Evolutionary conservation across 306 rosid genomes (phyloP).

Genomic region (Neltuma alba): DNA sequence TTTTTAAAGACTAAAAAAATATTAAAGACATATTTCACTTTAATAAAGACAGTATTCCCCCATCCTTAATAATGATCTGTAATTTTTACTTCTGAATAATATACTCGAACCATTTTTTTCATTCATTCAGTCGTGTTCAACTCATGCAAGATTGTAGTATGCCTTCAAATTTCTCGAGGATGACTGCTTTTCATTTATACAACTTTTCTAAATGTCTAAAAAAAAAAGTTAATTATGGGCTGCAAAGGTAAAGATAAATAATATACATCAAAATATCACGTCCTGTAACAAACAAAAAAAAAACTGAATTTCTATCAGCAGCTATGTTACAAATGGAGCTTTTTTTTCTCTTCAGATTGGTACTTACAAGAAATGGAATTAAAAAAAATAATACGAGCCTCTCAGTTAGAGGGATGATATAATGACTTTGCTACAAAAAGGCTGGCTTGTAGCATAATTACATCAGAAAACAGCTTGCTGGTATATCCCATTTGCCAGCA

Average conservation of each 20-base stretch:
- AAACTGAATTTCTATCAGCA: slow-evolving; percentile 11
- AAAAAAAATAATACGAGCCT: slow-evolving; percentile 13
- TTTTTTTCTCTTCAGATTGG: neutral
- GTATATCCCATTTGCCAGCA: slow-evolving; percentile 34
- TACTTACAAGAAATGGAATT: slow-evolving; percentile 16
- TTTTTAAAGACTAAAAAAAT: too few species aligned
- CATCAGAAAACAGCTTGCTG: slow-evolving; percentile 33
- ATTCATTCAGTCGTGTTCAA: too few species aligned
- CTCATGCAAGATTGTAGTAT: too few species aligned
- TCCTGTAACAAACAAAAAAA: slow-evolving; percentile 30
- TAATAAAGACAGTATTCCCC: too few species aligned
- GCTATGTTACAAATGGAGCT: slow-evolving; percentile 33
- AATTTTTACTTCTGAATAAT: too few species aligned
- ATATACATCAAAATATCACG: neutral
- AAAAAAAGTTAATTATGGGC: neutral
- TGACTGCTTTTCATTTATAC: too few species aligned
- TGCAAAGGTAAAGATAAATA: slow-evolving; percentile 11
- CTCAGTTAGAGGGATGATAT: slow-evolving; percentile 16
- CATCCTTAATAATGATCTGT: too few species aligned
- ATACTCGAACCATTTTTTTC: too few species aligned
- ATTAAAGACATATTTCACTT: too few species aligned
- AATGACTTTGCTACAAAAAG: slow-evolving; percentile 24
- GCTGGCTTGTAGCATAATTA: slow-evolving; percentile 38
- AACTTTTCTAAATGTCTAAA: neutral
- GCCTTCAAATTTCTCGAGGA: too few species aligned